phyloP scores from a whole-genome alignment of 2,329 filamentous ascomycete species.

The Plectosphaerella plurivora region DNA sequence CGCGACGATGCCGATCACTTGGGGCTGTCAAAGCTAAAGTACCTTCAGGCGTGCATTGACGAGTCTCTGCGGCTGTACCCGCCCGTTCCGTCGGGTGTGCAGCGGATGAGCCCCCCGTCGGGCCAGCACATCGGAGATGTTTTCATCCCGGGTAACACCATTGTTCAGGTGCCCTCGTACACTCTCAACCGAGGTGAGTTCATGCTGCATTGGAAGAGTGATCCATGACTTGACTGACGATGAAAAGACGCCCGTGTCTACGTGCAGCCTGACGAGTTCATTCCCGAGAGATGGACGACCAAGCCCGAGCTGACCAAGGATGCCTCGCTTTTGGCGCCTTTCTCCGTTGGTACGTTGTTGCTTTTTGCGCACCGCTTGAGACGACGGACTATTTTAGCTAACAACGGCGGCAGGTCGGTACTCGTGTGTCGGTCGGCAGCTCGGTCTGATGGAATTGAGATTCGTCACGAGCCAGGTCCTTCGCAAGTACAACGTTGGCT shows the following conservation, averaged over 20 bases:
- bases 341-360: slow-evolving; percentile 16
- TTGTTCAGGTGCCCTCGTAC: slow-evolving; percentile 23
- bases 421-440: slow-evolving; percentile 29
- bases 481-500: slow-evolving; percentile 7
- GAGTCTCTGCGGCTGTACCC: slow-evolving; percentile 33
- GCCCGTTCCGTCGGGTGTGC: slow-evolving; percentile 26
- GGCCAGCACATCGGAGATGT: slow-evolving; percentile 26
- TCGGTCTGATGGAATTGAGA: slow-evolving; percentile 27
- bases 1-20: slow-evolving; percentile 10
- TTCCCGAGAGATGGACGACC: slow-evolving; percentile 17
- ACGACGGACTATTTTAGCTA: not conserved
- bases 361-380: not conserved
- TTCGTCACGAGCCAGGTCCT: slow-evolving; percentile 11
- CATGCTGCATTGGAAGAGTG: not conserved
- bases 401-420: slow-evolving; percentile 17
- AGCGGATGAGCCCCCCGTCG: slow-evolving; percentile 29
- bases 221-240: not conserved
- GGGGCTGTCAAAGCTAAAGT: slow-evolving; percentile 15
- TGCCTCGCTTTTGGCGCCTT: slow-evolving; percentile 18
- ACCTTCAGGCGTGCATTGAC: slow-evolving; percentile 31
- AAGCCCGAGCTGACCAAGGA: slow-evolving; percentile 14
- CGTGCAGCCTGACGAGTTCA: slow-evolving; percentile 14
- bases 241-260: slow-evolving; percentile 11
- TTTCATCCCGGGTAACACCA: slow-evolving; percentile 29
- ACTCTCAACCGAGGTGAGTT: slow-evolving; percentile 16